phyloP scores from a whole-genome alignment of 164 flowering plant species.

The Liquidambar formosana region DNA sequence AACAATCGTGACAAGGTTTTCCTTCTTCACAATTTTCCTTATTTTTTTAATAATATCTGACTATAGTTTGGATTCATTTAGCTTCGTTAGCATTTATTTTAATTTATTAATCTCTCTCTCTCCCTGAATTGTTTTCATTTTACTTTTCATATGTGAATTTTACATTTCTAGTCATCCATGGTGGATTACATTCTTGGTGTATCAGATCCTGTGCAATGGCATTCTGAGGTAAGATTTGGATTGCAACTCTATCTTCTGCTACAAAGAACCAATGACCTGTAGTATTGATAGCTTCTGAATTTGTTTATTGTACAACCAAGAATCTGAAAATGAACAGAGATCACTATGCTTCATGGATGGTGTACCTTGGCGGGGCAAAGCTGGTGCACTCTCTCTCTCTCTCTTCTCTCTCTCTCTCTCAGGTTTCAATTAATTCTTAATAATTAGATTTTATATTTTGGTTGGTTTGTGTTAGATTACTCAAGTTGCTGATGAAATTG shows the following conservation, averaged over 20 bases:
- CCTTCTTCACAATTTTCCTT: neutral
- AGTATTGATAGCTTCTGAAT: neutral
- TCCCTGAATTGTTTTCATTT: neutral
- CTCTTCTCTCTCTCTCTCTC: conserved; percentile 8
- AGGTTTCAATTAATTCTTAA: neutral
- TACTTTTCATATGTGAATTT: conserved; percentile 1
- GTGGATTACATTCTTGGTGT: conserved; percentile 89
- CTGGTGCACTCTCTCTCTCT: conserved; percentile 65
- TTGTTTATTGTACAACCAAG: conserved; percentile 34
- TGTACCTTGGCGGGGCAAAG: conserved; percentile 69
- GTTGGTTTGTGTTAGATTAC: conserved; percentile 54
- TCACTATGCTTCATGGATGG: conserved; percentile 85
- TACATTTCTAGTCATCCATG: conserved; percentile 54
- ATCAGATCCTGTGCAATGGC: conserved; percentile 91
- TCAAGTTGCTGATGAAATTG: conserved; percentile 68
- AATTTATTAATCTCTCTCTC: neutral
- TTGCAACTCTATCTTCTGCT: neutral
- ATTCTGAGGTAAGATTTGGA: conserved; percentile 54
- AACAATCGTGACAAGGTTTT: conserved; percentile 69
- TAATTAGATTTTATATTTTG: neutral
- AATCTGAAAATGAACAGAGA: conserved; percentile 70
- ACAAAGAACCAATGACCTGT: neutral
- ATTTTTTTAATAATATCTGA: neutral
- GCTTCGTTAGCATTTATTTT: no score
- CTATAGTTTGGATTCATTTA: neutral